phyloP scores from a whole-genome alignment of 106 monocot species.

The Dendrobium officinale region DNA sequence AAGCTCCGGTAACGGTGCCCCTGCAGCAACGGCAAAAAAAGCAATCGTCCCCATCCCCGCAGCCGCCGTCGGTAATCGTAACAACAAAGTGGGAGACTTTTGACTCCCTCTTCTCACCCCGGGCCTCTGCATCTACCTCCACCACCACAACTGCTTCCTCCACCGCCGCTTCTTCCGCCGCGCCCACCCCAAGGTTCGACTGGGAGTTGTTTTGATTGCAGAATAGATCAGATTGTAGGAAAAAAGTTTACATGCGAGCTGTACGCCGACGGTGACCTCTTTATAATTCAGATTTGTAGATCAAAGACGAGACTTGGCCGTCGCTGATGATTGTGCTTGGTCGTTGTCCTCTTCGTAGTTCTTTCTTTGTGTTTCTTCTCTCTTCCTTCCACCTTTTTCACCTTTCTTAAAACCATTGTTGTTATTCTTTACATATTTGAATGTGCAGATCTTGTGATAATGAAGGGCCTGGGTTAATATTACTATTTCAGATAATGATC shows the following conservation, averaged over 20 bases:
- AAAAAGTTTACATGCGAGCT: background rate
- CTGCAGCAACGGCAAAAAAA: conserved; percentile 5
- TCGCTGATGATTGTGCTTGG: background rate
- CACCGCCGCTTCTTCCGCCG: conserved; percentile 11
- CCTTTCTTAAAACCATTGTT: background rate
- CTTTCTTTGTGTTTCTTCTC: background rate
- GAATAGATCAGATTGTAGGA: background rate
- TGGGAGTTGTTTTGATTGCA: conserved; percentile 6
- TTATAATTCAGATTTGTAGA: background rate
- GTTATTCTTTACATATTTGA: background rate
- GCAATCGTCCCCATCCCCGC: background rate
- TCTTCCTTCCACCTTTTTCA: background rate
- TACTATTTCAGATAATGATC: background rate
- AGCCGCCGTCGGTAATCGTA: conserved; percentile 8
- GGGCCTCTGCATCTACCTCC: background rate
- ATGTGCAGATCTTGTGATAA: conserved; percentile 5
- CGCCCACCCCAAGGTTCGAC: conserved; percentile 9
- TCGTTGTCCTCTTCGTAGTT: background rate
- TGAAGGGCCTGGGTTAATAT: background rate
- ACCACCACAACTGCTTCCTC: conserved; percentile 9
- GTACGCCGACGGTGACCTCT: background rate
- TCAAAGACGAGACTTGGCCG: background rate
- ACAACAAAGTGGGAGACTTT: conserved; percentile 38
- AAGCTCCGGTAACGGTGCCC: background rate
- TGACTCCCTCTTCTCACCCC: conserved; percentile 23